These are phyloP conservation scores for Picochlorum sp. DNA, from an alignment of 139 green algal genomes.

Conservation along the genomic window DNA sequence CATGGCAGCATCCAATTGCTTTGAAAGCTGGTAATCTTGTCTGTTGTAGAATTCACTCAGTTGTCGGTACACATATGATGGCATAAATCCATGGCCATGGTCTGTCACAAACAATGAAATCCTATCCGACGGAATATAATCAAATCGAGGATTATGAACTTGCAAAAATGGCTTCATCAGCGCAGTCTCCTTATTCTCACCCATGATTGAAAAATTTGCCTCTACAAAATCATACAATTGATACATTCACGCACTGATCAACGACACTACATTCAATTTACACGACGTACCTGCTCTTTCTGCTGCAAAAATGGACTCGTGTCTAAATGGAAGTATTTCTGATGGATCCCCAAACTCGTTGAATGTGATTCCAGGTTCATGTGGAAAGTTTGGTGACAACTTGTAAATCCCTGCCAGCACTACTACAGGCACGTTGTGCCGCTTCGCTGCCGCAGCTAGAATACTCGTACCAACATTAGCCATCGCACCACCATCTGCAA, in stretches of 20 bases:
- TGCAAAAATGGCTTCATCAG: slow-evolving; percentile 39
- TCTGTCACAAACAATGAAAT: slow-evolving; percentile 84
- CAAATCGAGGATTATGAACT: slow-evolving; percentile 79
- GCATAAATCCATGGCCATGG: slow-evolving; percentile 37
- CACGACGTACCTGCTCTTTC: slow-evolving; percentile 4
- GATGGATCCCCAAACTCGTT: slow-evolving; percentile 73
- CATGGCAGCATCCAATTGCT: slow-evolving; percentile 6
- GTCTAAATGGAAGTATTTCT: slow-evolving; percentile 19
- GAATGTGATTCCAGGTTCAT: slow-evolving; percentile 73
- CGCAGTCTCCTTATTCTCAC: slow-evolving; percentile 3
- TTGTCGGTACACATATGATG: slow-evolving; percentile 32
- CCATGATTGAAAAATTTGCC: slow-evolving; percentile 1
- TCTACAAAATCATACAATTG: neutral
- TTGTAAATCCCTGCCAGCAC: slow-evolving; percentile 91
- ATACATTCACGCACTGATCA: neutral
- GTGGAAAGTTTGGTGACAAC: slow-evolving; percentile 84
- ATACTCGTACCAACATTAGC: slow-evolving; percentile 63
- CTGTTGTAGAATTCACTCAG: slow-evolving; percentile 33
- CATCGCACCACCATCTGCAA: slow-evolving; percentile 92
- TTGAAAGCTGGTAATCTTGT: slow-evolving; percentile 19
- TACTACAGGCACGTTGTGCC: slow-evolving; percentile 87
- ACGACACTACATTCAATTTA: neutral
- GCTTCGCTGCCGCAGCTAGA: slow-evolving; percentile 75
- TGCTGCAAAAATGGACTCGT: slow-evolving; percentile 16
- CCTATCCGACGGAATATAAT: slow-evolving; percentile 91